phyloP scores from a whole-genome alignment of 345 rosid species.

The Lepidium africanum region DNA sequence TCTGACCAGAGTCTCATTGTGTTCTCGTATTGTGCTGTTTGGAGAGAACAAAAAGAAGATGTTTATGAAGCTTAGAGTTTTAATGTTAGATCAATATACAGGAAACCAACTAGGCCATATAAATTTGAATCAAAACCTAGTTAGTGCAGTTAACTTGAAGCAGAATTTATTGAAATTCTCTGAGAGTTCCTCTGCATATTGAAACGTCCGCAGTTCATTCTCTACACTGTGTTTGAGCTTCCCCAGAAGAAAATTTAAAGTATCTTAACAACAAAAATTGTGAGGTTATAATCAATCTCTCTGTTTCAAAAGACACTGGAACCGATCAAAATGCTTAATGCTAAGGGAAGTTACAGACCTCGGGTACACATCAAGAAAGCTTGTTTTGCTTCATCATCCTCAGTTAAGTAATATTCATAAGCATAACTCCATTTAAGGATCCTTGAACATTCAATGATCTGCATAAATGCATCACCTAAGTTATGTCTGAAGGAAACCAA shows the following conservation, averaged over 20 bases:
- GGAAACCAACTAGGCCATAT: too few relatives aligned
- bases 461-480: slow-evolving; percentile 24
- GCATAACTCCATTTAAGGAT: slow-evolving; percentile 79
- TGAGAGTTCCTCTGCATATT: slow-evolving; percentile 20
- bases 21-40: slow-evolving; percentile 56
- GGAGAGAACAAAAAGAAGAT: too few relatives aligned
- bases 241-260: background rate
- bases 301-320: too few relatives aligned
- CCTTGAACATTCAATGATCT: slow-evolving; percentile 69
- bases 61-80: too few relatives aligned
- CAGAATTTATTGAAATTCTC: slow-evolving; percentile 49
- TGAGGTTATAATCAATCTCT: background rate
- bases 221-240: background rate
- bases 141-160: slow-evolving; percentile 39
- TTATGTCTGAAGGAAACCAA: background rate
- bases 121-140: too few relatives aligned
- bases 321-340: too few relatives aligned
- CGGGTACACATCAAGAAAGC: slow-evolving; percentile 57
- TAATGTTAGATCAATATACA: too few relatives aligned
- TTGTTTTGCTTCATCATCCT: slow-evolving; percentile 37
- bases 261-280: background rate
- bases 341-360: slow-evolving; percentile 32
- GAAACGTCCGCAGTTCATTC: background rate
- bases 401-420: slow-evolving; percentile 66
- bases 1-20: slow-evolving; percentile 59